A percentile compares a stretch with the other conserved stretches of the same genome.
phyloP scores from a whole-genome alignment of 176 grass and related monocot genomes.

The Carex kokanica region DNA sequence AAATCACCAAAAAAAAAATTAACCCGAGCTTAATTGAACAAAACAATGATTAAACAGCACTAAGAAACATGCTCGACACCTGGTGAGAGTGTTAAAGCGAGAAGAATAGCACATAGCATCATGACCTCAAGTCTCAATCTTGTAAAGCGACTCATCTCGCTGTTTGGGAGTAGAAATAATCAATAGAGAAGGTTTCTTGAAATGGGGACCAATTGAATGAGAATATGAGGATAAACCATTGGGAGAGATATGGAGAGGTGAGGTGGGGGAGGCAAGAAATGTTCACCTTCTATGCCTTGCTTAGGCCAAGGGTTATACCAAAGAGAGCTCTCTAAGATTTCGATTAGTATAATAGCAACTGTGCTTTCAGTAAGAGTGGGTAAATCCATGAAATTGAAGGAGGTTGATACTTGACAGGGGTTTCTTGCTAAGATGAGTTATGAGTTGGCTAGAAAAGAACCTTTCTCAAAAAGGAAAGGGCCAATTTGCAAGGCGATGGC shows the following conservation, averaged over 20 bases:
- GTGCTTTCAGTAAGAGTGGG: not conserved
- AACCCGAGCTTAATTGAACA: not conserved
- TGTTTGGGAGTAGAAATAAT: slow-evolving; percentile 11
- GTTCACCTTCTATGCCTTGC: slow-evolving; percentile 39
- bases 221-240: slow-evolving; percentile 4
- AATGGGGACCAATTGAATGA: not conserved
- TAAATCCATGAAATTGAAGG: slow-evolving; percentile 1
- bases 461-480: not conserved
- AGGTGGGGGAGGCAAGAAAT: not conserved
- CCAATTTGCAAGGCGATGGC: not conserved
- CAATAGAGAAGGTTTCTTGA: slow-evolving; percentile 10
- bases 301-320: slow-evolving; percentile 59
- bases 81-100: slow-evolving; percentile 17
- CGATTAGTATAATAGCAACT: slow-evolving; percentile 4
- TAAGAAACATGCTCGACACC: slow-evolving; percentile 1
- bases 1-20: slow-evolving; percentile 10
- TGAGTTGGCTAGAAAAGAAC: not conserved
- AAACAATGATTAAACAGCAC: not conserved
- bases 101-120: slow-evolving; percentile 23
- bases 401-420: not conserved
- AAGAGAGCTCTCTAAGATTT: slow-evolving; percentile 34
- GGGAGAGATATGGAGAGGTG: slow-evolving; percentile 17
- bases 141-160: slow-evolving; percentile 1
- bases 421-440: not conserved
- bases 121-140: slow-evolving; percentile 19